A percentile compares a stretch with the other conserved stretches of the same genome.
phyloP scores from a whole-genome alignment of 352 stramenopile genomes.

The Pythium apleroticum region DNA sequence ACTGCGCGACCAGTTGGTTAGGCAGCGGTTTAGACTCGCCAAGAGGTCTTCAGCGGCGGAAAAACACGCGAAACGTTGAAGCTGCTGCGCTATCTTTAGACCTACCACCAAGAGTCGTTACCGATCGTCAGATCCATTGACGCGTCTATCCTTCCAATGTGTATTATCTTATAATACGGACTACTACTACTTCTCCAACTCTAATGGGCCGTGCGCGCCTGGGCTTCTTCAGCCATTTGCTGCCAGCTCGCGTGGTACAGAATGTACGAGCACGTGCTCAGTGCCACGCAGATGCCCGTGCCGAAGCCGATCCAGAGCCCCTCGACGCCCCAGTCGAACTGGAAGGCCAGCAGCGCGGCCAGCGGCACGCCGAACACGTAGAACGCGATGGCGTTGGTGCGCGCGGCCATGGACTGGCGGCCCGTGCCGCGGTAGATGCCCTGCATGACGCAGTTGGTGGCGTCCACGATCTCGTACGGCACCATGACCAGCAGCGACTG shows the following conservation, averaged over 20 bases:
- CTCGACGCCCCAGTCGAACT: conserved; percentile 45
- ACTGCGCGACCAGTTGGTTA: background rate
- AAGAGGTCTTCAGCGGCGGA: background rate
- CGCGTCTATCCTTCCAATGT: conserved; percentile 12
- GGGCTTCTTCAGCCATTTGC: conserved; percentile 54
- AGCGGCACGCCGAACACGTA: conserved; percentile 79
- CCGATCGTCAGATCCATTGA: background rate
- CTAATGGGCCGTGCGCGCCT: conserved; percentile 44
- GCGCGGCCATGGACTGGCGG: conserved; percentile 64
- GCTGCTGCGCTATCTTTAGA: background rate
- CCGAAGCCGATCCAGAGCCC: conserved; percentile 83
- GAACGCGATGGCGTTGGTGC: conserved; percentile 76
- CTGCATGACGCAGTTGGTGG: conserved; percentile 68
- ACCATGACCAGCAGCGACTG: conserved; percentile 64
- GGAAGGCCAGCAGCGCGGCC: conserved; percentile 59
- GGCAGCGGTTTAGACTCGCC: background rate
- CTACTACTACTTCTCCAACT: conserved; percentile 17
- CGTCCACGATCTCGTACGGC: conserved; percentile 76
- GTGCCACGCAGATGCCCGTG: conserved; percentile 41
- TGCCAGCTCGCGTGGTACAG: conserved; percentile 61
- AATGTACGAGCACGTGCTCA: conserved; percentile 41
- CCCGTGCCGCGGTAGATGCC: conserved; percentile 78
- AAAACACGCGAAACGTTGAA: conserved; percentile 8
- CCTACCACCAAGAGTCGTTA: background rate
- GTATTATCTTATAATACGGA: background rate